phyloP scores from a whole-genome alignment of 192 early-diverging fungal genomes.

The Coemansia sp. region DNA sequence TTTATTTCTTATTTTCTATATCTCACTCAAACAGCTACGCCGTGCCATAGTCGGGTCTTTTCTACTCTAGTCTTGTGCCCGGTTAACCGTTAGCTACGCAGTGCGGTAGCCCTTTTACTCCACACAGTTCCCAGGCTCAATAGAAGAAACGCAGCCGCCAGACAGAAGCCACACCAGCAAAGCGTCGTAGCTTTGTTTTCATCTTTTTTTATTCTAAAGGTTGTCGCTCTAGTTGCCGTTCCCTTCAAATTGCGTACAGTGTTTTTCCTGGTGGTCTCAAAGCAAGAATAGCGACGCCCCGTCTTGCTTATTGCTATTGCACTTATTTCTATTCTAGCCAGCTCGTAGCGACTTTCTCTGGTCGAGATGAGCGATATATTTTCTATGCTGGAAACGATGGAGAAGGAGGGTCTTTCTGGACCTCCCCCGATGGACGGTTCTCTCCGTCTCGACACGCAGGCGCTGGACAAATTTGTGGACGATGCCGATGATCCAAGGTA shows the following conservation, averaged over 20 bases:
- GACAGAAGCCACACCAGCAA: not conserved
- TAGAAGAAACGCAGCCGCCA: not conserved
- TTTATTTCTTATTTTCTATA: not conserved
- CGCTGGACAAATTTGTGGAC: constrained; percentile 51
- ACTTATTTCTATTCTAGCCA: not conserved
- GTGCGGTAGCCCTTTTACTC: constrained; percentile 1
- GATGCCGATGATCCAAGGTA: constrained; percentile 55
- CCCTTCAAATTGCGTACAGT: constrained; percentile 1
- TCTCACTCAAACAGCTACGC: too few relatives aligned
- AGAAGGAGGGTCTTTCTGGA: constrained; percentile 50
- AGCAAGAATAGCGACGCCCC: not conserved
- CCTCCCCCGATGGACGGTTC: constrained; percentile 56
- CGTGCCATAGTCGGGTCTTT: not conserved
- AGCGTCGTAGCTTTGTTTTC: not conserved
- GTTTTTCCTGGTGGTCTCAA: not conserved
- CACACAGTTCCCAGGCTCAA: not conserved
- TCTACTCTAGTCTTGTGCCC: not conserved
- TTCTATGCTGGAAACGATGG: constrained; percentile 52
- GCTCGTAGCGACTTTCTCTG: not conserved
- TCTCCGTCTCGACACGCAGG: constrained; percentile 44
- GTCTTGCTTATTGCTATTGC: not conserved
- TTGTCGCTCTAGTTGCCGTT: constrained; percentile 4
- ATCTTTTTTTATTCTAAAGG: not conserved
- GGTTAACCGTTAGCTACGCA: constrained; percentile 5
- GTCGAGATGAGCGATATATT: constrained; percentile 53